Evolutionary conservation across 192 early-diverging fungal genomes (phyloP).

Genomic region (Gonapodya sp.): DNA sequence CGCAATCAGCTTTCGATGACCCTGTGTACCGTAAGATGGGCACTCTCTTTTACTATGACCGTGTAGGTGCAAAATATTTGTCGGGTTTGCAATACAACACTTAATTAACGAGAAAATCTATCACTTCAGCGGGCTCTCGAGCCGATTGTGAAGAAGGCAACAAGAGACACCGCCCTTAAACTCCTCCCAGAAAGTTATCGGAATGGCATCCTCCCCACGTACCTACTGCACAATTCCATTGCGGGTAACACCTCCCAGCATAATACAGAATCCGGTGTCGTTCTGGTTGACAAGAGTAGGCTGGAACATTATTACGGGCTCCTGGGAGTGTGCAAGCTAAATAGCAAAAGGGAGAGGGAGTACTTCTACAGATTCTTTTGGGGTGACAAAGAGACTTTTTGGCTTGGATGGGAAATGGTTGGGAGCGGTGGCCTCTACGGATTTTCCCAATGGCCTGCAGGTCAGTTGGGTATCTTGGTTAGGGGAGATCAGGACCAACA

Average conservation of each 20-base stretch:
- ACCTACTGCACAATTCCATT: background rate
- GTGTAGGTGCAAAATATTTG: too few relatives aligned
- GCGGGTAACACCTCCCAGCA: background rate
- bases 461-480: background rate
- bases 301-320: background rate
- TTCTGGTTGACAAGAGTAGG: background rate
- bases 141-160: background rate
- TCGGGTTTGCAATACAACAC: too few relatives aligned
- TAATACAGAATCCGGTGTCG: slow-evolving; percentile 3
- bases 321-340: slow-evolving; percentile 11
- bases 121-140: background rate
- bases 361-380: slow-evolving; percentile 33
- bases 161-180: background rate
- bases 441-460: background rate
- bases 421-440: background rate
- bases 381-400: slow-evolving; percentile 65
- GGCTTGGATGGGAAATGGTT: slow-evolving; percentile 50
- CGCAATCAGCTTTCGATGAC: slow-evolving; percentile 16
- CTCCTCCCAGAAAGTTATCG: background rate
- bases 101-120: too few relatives aligned
- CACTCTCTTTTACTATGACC: slow-evolving; percentile 53
- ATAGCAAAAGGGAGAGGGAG: slow-evolving; percentile 24
- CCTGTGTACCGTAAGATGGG: slow-evolving; percentile 32
- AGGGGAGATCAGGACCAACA: background rate
- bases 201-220: background rate